Evolutionary conservation across 2,329 filamentous ascomycete species (phyloP), one percentile per base, ranked within the genome.

Genomic region (Ophiocordyceps australis): DNA sequence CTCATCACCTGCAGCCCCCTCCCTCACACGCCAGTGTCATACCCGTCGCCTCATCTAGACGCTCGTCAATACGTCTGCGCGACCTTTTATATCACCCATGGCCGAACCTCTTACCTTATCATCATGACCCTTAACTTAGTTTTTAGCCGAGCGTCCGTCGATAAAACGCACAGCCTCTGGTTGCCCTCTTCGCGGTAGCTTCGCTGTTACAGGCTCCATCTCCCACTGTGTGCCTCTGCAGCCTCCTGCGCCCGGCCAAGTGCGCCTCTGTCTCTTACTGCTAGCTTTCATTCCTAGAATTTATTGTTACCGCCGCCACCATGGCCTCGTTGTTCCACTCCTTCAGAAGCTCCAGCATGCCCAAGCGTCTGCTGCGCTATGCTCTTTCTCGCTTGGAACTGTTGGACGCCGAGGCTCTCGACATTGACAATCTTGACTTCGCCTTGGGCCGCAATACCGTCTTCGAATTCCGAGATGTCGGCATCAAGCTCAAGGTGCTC

Each of bases 301-400:
- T 19, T 19, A 7, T 7, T 19, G 17, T 10, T 10, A 19, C 10
- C 10, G 7, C 17, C 17, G 17, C 17, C 17, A 48, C 32, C 49
- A 83, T 85, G 78, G 71, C 74, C 28, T 73, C 65, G 45, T 72
- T 80, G 46, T 66, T 89, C 42, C 74, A 61, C 50, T 62, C 60
- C 30, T 69, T 72, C 41, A 54, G 59, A 40, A 60, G 53, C 47
- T 69, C 82, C 35, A 79, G 70, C 38, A 81, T 92, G 60, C 80
- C 85, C 55, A 92, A 89, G 64, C 74, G 77, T 49, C 64, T 95
- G 40, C 65, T 95, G 36, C 75, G 81, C 38, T 93, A 89, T 57
- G 81, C 75, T 25, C 59, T 98, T 22, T 76, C 77, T 14, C 73
- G 75, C 30, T 62, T 93, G 31, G 83, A 92, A 38, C 62, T 94